Conservation (phyloP, 331 rosid genomes). For the Saraca asoca region DNA sequence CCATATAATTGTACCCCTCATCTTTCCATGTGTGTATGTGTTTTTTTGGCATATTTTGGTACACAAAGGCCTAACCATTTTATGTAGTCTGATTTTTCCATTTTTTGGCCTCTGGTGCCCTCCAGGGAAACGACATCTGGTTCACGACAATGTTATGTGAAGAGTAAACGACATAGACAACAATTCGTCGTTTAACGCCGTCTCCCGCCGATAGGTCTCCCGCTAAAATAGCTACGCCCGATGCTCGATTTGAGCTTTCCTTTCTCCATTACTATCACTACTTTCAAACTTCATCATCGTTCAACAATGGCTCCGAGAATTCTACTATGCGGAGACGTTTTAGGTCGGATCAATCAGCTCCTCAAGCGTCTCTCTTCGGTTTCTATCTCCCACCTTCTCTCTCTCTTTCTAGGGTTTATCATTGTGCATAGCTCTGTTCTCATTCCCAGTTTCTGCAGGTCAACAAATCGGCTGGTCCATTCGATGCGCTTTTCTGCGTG, state of each 20-base stretch:
- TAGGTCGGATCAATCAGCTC: slow-evolving; percentile 80
- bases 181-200: neutral
- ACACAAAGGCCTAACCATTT: no score
- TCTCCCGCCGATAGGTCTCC: neutral
- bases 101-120: no score
- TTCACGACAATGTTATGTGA: neutral
- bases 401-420: slow-evolving; percentile 36
- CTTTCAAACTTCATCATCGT: slow-evolving; percentile 1
- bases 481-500: slow-evolving; percentile 85
- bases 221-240: neutral
- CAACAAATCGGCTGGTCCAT: slow-evolving; percentile 95
- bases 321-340: slow-evolving; percentile 86
- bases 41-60: no score
- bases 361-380: slow-evolving; percentile 88
- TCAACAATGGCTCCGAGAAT: slow-evolving; percentile 72
- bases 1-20: no score
- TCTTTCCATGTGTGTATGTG: no score
- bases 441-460: slow-evolving; percentile 51
- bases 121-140: neutral
- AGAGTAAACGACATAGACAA: neutral
- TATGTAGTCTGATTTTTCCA: no score
- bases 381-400: slow-evolving; percentile 11
- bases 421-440: neutral
- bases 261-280: neutral
- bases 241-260: neutral